Evolutionary conservation across 176 grass and related monocot species (phyloP), one percentile per base, ranked within the genome.

Genomic region (Tillandsia fasciculata): DNA sequence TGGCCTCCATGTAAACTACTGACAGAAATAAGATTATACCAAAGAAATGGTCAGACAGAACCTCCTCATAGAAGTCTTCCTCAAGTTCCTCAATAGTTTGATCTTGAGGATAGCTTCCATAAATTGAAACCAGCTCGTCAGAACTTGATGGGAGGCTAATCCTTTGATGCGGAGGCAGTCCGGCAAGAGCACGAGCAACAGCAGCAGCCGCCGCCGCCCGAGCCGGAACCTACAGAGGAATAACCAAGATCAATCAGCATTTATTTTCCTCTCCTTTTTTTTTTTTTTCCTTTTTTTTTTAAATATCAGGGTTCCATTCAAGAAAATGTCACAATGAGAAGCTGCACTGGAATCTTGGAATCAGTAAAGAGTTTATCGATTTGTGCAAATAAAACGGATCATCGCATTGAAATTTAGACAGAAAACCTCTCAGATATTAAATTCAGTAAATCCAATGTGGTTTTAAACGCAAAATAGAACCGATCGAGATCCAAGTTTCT

Each of bases 21-120:
- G 9, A 18, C 54, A 57, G 56, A 10, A 61, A 20, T 9, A 18
- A 61, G 56, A 61, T 61, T 61, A 61, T 61, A 22, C 13, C 12
- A 17, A 66, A 53, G 8, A 2, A 26, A 76, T n/a, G 14, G 52
- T 11, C 7, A 12, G 28, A 74, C 50, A 66, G 64, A 72, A 99
- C 89, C 90, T 93, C 89, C 79, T 86, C 56, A 49, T 87, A 99
- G 67, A 99, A 99, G 12, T 86, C 82, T 72, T 99, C 89, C 76
- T 99, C 94, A 50, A 90, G 86, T 56, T 99, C 87, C 26, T 82
- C 87, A 65, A 93, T 68, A 2, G 68, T 70, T 47, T 86, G 71
- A 26, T 74, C 87, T 73, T 88, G 91, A 1, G 79, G 79, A 70
- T 81, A 85, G 63, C 71, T 90, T 54, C 84, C 77, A 3, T 99